Evolutionary conservation across 441 rosid genomes (phyloP), one percentile per base, ranked within the genome.

Genomic region (Pelargonium fulgidum): DNA sequence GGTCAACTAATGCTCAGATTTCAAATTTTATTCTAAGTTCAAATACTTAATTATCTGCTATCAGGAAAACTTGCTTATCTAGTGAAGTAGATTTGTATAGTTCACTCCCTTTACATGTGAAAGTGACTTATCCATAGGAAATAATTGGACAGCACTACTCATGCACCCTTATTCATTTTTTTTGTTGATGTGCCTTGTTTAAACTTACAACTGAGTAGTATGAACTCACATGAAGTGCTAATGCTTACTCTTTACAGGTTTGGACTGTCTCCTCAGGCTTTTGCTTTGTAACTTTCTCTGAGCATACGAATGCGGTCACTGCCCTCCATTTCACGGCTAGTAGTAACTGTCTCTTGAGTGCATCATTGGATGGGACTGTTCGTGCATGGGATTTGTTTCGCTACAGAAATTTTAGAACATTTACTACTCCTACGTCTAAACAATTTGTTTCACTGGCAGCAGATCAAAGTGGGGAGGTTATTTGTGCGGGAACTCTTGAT

Each of bases 341-440:
- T 79, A 94, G 90, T 76, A 85, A 90, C 72, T 86, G 90, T 58
- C 96, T 94, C 61, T 82, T 92, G 66, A 94, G 98, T 50, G 97
- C 97, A 68, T 94, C 99, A 72, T 81, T 94, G 58, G 99, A 92
- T 77, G 98, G 99, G 36, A 94, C 98, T 71, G 96, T 94, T 68
- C 98, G 98, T 79, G 98, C 99, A 62, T 94, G 99, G 99, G 98
- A 94, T 86, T 82, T 94, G 76, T 73, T 83, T 65, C 92, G 98
- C 19, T 94, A 90, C 74, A 85, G 93, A 73, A 94, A 94, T 79
- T 94, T 92, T 80, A 89, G 96, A 85, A 92, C 96, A 66, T 92
- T 92, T 74, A 90, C 96, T 7, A 85, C 99, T 72, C 97, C 99
- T 73, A 82, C 93, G 72, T 86, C 97, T 29, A 84, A 94, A 76